A percentile compares a stretch with the other conserved stretches of the same genome.
phyloP scores from a whole-genome alignment of 768 basidiomycete species.

The Dictyophora rubrovolvata region DNA sequence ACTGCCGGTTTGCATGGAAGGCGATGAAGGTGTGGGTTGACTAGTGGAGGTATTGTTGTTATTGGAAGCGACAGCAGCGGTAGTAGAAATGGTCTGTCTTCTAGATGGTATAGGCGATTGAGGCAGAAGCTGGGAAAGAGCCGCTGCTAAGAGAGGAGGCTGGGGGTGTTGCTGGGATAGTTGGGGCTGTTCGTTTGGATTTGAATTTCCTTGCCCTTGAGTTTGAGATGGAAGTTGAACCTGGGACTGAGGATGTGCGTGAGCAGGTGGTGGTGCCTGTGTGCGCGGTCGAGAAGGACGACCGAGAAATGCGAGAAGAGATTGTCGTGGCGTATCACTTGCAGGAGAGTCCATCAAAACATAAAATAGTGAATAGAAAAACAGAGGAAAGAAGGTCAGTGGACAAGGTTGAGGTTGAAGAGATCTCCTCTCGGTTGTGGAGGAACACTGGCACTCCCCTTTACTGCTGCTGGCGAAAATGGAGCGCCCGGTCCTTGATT shows the following conservation, averaged over 20 bases:
- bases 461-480: too few relatives aligned
- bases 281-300: constrained; percentile 60
- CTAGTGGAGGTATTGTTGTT: constrained; percentile 9
- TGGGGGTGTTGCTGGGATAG: constrained; percentile 23
- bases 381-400: background rate
- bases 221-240: constrained; percentile 27
- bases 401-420: too few relatives aligned
- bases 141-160: constrained; percentile 28
- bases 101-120: background rate
- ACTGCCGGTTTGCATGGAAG: constrained; percentile 15
- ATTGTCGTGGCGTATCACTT: constrained; percentile 27
- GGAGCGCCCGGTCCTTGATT: too few relatives aligned
- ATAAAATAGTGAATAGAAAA: background rate
- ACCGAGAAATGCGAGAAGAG: constrained; percentile 62
- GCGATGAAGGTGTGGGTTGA: constrained; percentile 18
- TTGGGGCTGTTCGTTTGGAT: constrained; percentile 16
- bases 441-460: too few relatives aligned
- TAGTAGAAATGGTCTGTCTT: constrained; percentile 18
- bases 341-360: constrained; percentile 7
- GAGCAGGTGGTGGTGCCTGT: constrained; percentile 26
- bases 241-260: constrained; percentile 26
- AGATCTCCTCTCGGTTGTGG: too few relatives aligned
- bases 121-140: constrained; percentile 25
- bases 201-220: constrained; percentile 5
- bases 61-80: constrained; percentile 10